Evolutionary conservation across 2,329 filamentous ascomycete species (phyloP), one percentile per base, ranked within the genome.

Genomic region (Fusarium coffeatum): DNA sequence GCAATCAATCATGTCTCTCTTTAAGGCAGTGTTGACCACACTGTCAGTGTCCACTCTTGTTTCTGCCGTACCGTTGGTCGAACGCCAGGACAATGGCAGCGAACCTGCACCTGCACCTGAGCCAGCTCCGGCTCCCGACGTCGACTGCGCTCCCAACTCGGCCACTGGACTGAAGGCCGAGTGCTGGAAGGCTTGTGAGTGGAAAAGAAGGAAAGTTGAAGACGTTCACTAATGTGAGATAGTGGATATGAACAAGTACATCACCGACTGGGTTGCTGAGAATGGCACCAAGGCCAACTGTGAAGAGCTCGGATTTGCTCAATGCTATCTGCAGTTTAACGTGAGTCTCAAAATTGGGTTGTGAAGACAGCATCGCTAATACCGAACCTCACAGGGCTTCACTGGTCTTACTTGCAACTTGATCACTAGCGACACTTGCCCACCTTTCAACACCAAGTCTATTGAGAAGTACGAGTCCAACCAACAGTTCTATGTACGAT

Each of bases 181-280:
- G 22, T 66, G 63, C 37, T 66, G 63, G 61, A 61, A 66, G 18
- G 63, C 63, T 3, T 25, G 60, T 65, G 15, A 53, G 62, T 65
- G 7, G 2, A 10, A 4, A 5, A 0, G 0, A 3, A 5, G 1
- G 0, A 4, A 8, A 0, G 3, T 5, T 0, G 4, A 1, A 13
- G 8, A 6, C 3, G 10, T 7, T 27, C 25, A 13, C 23, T 65
- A 3, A 66, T 23, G 8, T n/a, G 7, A 5, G 2, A 4, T 25
- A 66, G 63, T 66, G 61, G 61, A 55, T 8, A 66, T 66, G 63
- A 43, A 66, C 9, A 66, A 66, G 37, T 66, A 66, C n/a, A 66
- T 66, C 48, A 66, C 9, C 2, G 55, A 66, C 22, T 66, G 63
- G 63, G 48, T 66, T 10, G 43, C 42, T n/a, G 55, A 59, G 6